A percentile compares a stretch with the other conserved stretches of the same genome.
Evolutionary conservation across 23 red algal species (phyloP).

Genomic region (Gracilaria domingensis): DNA sequence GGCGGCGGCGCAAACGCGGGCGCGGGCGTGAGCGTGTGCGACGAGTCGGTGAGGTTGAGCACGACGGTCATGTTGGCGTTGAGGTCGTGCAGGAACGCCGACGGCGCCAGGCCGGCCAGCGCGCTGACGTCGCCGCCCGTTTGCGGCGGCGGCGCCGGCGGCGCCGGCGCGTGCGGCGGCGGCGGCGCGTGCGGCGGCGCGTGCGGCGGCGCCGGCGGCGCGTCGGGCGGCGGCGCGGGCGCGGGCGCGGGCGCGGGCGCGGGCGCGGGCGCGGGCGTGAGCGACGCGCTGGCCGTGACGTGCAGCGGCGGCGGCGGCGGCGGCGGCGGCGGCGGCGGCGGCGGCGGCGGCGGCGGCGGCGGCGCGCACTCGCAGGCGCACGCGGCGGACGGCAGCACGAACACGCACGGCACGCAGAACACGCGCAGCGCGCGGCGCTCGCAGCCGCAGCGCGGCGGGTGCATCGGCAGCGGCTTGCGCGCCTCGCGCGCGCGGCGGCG

Average conservation of each 20-base stretch:
- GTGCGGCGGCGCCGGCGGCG: neutral
- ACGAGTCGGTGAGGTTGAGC: neutral
- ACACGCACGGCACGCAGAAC: conserved; percentile 24
- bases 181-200: neutral
- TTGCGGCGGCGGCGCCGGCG: neutral
- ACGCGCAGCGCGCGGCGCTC: neutral
- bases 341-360: neutral
- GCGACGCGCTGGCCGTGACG: neutral
- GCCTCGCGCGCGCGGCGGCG: no score
- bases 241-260: neutral
- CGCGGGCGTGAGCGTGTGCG: neutral
- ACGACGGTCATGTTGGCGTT: conserved; percentile 31
- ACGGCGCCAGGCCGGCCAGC: neutral
- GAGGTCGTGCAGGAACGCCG: neutral
- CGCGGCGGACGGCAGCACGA: neutral
- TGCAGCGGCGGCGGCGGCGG: neutral
- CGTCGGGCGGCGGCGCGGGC: neutral
- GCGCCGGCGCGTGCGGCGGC: neutral
- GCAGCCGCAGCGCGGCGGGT: neutral
- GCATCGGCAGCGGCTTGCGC: neutral
- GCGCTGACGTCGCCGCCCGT: neutral
- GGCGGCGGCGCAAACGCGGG: neutral
- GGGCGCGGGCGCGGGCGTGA: neutral
- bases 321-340: neutral
- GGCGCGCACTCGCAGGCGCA: neutral